phyloP scores from a whole-genome alignment of 345 rosid genomes.

The Gossypium raimondii region DNA sequence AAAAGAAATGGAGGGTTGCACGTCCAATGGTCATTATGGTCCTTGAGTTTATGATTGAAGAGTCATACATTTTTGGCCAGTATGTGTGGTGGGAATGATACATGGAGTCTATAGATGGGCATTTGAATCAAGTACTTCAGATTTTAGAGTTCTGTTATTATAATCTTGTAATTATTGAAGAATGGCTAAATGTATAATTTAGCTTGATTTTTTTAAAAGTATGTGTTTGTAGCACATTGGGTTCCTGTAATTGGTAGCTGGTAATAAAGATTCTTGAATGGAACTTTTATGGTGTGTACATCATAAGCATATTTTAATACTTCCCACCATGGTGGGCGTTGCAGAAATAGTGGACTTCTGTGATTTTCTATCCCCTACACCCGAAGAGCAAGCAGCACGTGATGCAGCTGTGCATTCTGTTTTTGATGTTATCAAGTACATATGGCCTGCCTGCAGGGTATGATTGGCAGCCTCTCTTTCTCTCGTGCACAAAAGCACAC shows the following conservation, averaged over 20 bases:
- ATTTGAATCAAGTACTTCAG: not conserved
- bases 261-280: not conserved
- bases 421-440: conserved; percentile 63
- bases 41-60: not conserved
- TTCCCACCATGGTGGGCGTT: conserved; percentile 8
- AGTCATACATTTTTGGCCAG: not conserved
- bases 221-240: not conserved
- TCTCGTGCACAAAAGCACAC: not conserved
- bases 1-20: not conserved
- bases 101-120: not conserved
- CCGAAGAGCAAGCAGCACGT: conserved; percentile 61
- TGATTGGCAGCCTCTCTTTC: not conserved
- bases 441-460: conserved; percentile 90
- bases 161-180: not conserved
- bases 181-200: not conserved
- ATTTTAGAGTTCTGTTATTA: not conserved
- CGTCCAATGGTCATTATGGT: not conserved
- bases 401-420: conserved; percentile 56
- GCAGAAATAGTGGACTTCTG: conserved; percentile 87
- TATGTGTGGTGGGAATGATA: not conserved
- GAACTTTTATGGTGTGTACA: not conserved
- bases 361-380: conserved; percentile 79
- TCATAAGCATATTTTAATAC: not conserved
- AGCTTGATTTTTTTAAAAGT: not conserved
- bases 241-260: not conserved